Percentiles rank a stretch among this genome's conserved stretches.
Evolutionary conservation across 192 early-diverging fungal genomes (phyloP).

Genomic region (Phycomyces nitens): DNA sequence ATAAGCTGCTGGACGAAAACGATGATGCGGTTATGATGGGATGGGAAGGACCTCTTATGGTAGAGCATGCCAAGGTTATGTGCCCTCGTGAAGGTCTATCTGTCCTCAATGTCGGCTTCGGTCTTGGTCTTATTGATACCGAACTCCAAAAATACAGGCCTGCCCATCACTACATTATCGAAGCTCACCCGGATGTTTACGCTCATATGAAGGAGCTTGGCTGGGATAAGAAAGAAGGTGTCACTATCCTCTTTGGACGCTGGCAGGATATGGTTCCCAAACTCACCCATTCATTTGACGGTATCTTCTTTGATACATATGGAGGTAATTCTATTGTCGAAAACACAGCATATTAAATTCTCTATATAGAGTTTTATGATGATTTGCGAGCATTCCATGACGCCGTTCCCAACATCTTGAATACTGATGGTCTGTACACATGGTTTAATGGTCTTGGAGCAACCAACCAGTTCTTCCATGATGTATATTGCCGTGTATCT

Average conservation of each 20-base stretch:
- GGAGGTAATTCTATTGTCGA: slow-evolving; percentile 37
- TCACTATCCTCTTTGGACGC: slow-evolving; percentile 82
- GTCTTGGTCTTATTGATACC: slow-evolving; percentile 86
- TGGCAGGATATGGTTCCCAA: slow-evolving; percentile 87
- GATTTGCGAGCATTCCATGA: slow-evolving; percentile 73
- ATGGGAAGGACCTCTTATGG: slow-evolving; percentile 95
- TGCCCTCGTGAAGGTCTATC: slow-evolving; percentile 51
- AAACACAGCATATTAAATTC: not conserved
- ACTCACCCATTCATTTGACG: slow-evolving; percentile 75
- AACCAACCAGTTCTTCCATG: slow-evolving; percentile 94
- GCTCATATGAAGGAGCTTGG: slow-evolving; percentile 76
- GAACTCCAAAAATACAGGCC: slow-evolving; percentile 75
- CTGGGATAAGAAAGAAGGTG: slow-evolving; percentile 83
- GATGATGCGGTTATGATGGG: slow-evolving; percentile 98
- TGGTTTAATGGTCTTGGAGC: slow-evolving; percentile 96
- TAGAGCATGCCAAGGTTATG: slow-evolving; percentile 78
- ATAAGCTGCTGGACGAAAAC: slow-evolving; percentile 77
- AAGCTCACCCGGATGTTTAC: slow-evolving; percentile 97
- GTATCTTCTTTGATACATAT: slow-evolving; percentile 94
- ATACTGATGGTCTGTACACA: slow-evolving; percentile 78
- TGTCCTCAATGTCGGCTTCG: slow-evolving; percentile 83
- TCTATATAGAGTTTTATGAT: slow-evolving; percentile 75
- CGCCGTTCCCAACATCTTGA: slow-evolving; percentile 67
- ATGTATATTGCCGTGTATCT: slow-evolving; percentile 85
- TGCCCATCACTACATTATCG: slow-evolving; percentile 82